Evolutionary conservation across 305 asterid species (phyloP).

Genomic region (Solanum hybrid): DNA sequence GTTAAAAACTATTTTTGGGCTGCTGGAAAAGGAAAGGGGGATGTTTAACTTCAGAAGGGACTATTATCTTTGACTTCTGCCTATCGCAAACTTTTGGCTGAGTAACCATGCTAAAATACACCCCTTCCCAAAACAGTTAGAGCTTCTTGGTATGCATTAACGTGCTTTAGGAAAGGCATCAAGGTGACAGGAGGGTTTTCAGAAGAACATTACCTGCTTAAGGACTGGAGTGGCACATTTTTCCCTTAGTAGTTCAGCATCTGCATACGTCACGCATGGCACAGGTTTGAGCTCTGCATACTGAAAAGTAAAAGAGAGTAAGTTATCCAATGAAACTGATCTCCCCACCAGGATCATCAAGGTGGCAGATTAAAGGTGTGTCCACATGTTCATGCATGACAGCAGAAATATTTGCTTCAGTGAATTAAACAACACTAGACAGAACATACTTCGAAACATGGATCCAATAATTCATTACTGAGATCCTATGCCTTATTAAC

Average conservation of each 20-base stretch:
- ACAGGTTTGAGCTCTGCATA: slow-evolving; percentile 99
- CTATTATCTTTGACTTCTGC: background rate
- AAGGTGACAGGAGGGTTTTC: background rate
- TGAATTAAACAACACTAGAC: background rate
- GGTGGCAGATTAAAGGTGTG: background rate
- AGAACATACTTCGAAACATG: background rate
- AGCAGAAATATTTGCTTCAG: background rate
- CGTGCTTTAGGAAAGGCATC: background rate
- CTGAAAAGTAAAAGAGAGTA: slow-evolving; percentile 32
- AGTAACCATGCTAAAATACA: background rate
- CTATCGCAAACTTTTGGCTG: background rate
- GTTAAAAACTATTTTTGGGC: background rate
- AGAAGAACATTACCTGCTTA: slow-evolving; percentile 52
- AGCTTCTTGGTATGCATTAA: background rate
- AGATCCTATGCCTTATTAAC: background rate
- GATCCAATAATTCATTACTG: background rate
- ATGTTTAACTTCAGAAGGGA: background rate
- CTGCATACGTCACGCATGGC: slow-evolving; percentile 80
- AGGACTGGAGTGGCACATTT: slow-evolving; percentile 82
- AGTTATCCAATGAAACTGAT: background rate
- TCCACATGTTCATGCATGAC: background rate
- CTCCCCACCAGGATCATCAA: background rate
- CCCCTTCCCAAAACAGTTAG: background rate
- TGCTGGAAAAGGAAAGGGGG: background rate
- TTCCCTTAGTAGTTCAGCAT: slow-evolving; percentile 70